Percentiles rank a stretch among this genome's conserved stretches.
Evolutionary conservation across 164 flowering plant species (phyloP).

Genomic region (Amborella trichopoda): DNA sequence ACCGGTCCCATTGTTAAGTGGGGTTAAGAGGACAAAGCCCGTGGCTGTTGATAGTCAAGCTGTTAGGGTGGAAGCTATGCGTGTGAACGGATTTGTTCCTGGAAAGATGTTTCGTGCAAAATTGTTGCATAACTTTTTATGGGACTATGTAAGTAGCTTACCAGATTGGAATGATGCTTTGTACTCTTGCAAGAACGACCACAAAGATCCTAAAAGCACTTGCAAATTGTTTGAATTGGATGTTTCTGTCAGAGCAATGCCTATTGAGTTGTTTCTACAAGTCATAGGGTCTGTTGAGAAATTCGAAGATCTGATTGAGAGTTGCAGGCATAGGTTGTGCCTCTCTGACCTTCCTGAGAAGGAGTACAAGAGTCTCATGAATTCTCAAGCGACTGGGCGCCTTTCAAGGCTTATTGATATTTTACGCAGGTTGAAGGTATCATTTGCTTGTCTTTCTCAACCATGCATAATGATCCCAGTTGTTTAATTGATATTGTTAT

Average conservation of each 20-base stretch:
- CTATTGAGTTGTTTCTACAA: constrained; percentile 81
- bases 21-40: constrained; percentile 34
- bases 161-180: constrained; percentile 37
- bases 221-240: constrained; percentile 49
- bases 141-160: constrained; percentile 43
- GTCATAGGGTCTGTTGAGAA: constrained; percentile 58
- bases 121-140: constrained; percentile 71
- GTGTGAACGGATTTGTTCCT: constrained; percentile 70
- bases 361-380: constrained; percentile 56
- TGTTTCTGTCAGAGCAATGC: constrained; percentile 64
- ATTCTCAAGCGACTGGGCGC: constrained; percentile 57
- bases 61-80: constrained; percentile 50
- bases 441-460: neutral
- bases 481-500: no score
- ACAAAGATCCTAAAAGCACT: constrained; percentile 42
- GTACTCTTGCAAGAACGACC: constrained; percentile 24
- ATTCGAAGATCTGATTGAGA: constrained; percentile 52
- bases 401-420: constrained; percentile 63
- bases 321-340: constrained; percentile 51
- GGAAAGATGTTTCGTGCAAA: constrained; percentile 89
- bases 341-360: constrained; percentile 63
- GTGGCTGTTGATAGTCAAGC: constrained; percentile 26
- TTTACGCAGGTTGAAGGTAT: constrained; percentile 69
- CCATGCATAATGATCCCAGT: no score
- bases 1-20: constrained; percentile 45